Evolutionary conservation across 352 stramenopile genomes (phyloP).

Genomic region (Phytophthora pluvialis): DNA sequence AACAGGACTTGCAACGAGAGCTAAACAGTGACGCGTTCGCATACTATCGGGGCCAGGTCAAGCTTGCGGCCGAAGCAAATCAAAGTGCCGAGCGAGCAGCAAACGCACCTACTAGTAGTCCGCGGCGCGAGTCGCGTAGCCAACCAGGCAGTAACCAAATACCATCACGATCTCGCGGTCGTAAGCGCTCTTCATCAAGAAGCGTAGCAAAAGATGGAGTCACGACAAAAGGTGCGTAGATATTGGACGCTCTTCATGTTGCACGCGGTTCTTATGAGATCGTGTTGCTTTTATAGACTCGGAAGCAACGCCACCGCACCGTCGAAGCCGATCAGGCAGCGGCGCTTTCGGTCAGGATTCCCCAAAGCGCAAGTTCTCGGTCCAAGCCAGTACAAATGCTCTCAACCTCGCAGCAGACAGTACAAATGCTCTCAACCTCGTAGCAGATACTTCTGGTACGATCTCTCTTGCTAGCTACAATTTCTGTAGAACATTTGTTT

Average conservation of each 20-base stretch:
- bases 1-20: constrained; percentile 53
- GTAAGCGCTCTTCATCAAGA: constrained; percentile 22
- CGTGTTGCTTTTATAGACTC: constrained; percentile 9
- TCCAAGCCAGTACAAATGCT: constrained; percentile 17
- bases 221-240: constrained; percentile 11
- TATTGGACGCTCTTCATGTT: not conserved
- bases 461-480: not conserved
- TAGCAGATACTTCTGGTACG: constrained; percentile 17
- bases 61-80: constrained; percentile 24
- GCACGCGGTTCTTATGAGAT: not conserved
- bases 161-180: constrained; percentile 13
- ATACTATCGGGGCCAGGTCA: constrained; percentile 50
- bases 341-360: constrained; percentile 10
- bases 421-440: constrained; percentile 17
- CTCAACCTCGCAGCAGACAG: constrained; percentile 15
- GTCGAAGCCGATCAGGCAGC: constrained; percentile 22
- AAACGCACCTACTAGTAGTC: not conserved
- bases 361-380: constrained; percentile 29
- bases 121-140: constrained; percentile 8
- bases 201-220: constrained; percentile 6
- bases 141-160: not conserved
- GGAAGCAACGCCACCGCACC: constrained; percentile 2
- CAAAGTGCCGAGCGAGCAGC: constrained; percentile 6
- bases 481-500: not conserved
- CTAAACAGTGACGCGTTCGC: constrained; percentile 48